A percentile compares a stretch with the other conserved stretches of the same genome.
Evolutionary conservation across 345 rosid species (phyloP).

Genomic region (Citrus sp.): DNA sequence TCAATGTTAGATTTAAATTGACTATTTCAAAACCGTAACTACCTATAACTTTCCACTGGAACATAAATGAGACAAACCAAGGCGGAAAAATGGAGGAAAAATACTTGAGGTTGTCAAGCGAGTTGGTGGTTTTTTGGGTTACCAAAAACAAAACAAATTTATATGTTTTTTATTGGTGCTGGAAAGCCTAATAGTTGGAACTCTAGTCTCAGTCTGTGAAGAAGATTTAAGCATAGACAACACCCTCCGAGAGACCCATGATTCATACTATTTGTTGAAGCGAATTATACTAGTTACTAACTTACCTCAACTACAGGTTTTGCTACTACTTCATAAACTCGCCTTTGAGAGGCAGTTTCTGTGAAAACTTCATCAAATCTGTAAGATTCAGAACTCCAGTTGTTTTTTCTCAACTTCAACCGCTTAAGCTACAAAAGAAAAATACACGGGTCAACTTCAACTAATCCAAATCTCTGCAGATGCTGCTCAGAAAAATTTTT

Average conservation of each 20-base stretch:
- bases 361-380: conserved; percentile 78
- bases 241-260: neutral
- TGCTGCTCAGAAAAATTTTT: neutral
- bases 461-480: neutral
- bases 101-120: too few relatives aligned
- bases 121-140: too few relatives aligned
- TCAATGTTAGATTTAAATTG: too few relatives aligned
- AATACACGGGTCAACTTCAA: neutral
- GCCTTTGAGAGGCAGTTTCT: conserved; percentile 84
- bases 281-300: neutral
- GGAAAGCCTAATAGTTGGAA: neutral
- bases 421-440: conserved; percentile 56
- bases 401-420: conserved; percentile 79
- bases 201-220: neutral
- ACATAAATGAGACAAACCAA: too few relatives aligned
- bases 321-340: conserved; percentile 88
- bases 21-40: too few relatives aligned
- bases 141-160: too few relatives aligned
- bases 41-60: too few relatives aligned
- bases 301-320: conserved; percentile 91
- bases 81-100: too few relatives aligned
- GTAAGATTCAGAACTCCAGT: conserved; percentile 87
- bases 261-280: neutral
- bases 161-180: too few relatives aligned
- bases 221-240: neutral